phyloP scores from a whole-genome alignment of 345 rosid genomes.

The Pistacia vera region DNA sequence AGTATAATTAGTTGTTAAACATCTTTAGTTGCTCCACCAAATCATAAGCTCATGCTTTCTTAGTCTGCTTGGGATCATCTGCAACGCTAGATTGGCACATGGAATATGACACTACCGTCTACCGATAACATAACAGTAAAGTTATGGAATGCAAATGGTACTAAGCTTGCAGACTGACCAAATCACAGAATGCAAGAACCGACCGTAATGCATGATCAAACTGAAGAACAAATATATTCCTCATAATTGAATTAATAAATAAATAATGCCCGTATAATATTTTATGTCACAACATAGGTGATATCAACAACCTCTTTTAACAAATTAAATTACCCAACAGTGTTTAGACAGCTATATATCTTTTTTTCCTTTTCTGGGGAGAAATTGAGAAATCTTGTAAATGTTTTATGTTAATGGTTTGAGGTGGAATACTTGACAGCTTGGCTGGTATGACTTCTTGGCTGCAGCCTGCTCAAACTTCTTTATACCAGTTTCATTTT shows the following conservation, averaged over 20 bases:
- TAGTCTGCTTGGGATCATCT: background rate
- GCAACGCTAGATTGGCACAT: background rate
- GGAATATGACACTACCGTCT: background rate
- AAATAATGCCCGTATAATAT: constrained; percentile 16
- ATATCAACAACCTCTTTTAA: constrained; percentile 7
- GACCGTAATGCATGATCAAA: background rate
- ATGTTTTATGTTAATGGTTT: constrained; percentile 45
- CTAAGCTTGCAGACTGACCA: background rate
- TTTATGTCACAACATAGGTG: constrained; percentile 18
- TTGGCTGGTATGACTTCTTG: constrained; percentile 65
- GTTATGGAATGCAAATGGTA: background rate
- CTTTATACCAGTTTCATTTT: constrained; percentile 56
- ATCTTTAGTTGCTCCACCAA: background rate
- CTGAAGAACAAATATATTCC: constrained; percentile 9
- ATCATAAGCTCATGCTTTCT: background rate
- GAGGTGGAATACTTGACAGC: constrained; percentile 94
- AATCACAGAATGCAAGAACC: background rate
- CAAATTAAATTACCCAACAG: constrained; percentile 16
- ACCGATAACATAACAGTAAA: background rate
- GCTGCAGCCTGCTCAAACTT: constrained; percentile 70
- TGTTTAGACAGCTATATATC: background rate
- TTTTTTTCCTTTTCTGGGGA: background rate
- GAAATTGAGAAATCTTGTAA: background rate
- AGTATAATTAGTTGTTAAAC: background rate
- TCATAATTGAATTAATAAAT: constrained; percentile 29